phyloP scores from a whole-genome alignment of 2,329 filamentous ascomycete genomes.

The Neonectria neomacrospora region DNA sequence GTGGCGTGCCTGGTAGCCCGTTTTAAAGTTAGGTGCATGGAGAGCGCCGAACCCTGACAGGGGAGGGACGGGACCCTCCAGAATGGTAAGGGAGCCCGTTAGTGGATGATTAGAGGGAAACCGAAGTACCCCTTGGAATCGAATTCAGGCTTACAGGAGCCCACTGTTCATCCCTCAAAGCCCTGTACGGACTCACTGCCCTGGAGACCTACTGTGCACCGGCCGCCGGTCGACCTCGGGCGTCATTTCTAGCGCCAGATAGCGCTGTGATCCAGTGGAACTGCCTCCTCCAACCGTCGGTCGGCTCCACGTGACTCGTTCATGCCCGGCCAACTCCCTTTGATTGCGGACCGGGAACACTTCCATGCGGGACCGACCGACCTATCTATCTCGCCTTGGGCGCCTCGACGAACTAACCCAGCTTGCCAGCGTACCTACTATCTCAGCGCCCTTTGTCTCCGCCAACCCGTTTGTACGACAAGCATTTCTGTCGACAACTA shows the following conservation, averaged over 20 bases:
- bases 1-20: conserved; percentile 22
- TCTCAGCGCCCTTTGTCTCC: conserved; percentile 38
- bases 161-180: neutral
- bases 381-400: conserved; percentile 42
- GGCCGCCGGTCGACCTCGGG: conserved; percentile 12
- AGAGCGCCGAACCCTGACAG: conserved; percentile 25
- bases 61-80: conserved; percentile 15
- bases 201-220: too few relatives aligned
- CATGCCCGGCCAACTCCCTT: conserved; percentile 43
- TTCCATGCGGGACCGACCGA: conserved; percentile 36
- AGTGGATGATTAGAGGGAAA: conserved; percentile 16
- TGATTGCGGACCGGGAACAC: conserved; percentile 38
- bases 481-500: conserved; percentile 24
- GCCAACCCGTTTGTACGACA: conserved; percentile 18
- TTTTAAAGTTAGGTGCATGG: conserved; percentile 33
- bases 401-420: conserved; percentile 36
- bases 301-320: conserved; percentile 43
- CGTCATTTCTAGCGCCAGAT: conserved; percentile 42
- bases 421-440: conserved; percentile 34
- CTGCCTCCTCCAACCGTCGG: conserved; percentile 37
- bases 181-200: conserved; percentile 13
- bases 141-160: conserved; percentile 11
- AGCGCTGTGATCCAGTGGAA: conserved; percentile 40
- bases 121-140: neutral
- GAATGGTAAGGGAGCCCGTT: conserved; percentile 21